A percentile compares a stretch with the other conserved stretches of the same genome.
Evolutionary conservation across 2,329 filamentous ascomycete species (phyloP).

Genomic region (Ilyonectria sp.): DNA sequence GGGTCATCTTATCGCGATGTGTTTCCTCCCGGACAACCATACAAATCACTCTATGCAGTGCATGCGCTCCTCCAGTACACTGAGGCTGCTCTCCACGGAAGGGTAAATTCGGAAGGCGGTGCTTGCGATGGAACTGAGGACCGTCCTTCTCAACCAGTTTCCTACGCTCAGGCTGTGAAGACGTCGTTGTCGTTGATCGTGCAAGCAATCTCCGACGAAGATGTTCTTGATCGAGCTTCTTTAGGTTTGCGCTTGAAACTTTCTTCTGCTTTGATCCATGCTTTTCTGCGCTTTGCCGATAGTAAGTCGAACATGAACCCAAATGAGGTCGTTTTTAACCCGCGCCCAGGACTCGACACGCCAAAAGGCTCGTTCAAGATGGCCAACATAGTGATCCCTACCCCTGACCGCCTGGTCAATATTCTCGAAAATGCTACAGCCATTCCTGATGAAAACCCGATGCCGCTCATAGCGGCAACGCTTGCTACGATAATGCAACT

Average conservation of each 20-base stretch:
- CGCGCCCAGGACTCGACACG: conserved; percentile 32
- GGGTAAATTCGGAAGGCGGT: conserved; percentile 22
- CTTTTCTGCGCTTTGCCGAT: conserved; percentile 48
- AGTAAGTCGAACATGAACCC: conserved; percentile 37
- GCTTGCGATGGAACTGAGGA: conserved; percentile 12
- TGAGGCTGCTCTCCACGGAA: conserved; percentile 55
- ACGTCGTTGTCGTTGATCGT: conserved; percentile 70
- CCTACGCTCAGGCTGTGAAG: conserved; percentile 55
- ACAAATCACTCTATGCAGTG: conserved; percentile 81
- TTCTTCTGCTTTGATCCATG: conserved; percentile 48
- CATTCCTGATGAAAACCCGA: conserved; percentile 42
- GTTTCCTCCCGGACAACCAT: conserved; percentile 79
- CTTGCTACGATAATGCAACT: conserved; percentile 50
- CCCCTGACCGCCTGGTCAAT: conserved; percentile 43
- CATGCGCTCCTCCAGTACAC: conserved; percentile 77
- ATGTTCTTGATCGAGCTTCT: conserved; percentile 61
- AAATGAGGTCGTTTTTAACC: conserved; percentile 23
- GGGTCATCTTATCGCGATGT: conserved; percentile 70
- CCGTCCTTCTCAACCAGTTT: conserved; percentile 40
- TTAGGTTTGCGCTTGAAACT: conserved; percentile 46
- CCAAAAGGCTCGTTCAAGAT: conserved; percentile 26
- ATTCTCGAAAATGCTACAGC: conserved; percentile 47
- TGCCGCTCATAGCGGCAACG: conserved; percentile 46
- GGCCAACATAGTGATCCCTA: conserved; percentile 32
- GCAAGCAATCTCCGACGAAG: conserved; percentile 71